phyloP scores from a whole-genome alignment of 2,329 filamentous ascomycete species.

The Scedosporium aurantiacum region DNA sequence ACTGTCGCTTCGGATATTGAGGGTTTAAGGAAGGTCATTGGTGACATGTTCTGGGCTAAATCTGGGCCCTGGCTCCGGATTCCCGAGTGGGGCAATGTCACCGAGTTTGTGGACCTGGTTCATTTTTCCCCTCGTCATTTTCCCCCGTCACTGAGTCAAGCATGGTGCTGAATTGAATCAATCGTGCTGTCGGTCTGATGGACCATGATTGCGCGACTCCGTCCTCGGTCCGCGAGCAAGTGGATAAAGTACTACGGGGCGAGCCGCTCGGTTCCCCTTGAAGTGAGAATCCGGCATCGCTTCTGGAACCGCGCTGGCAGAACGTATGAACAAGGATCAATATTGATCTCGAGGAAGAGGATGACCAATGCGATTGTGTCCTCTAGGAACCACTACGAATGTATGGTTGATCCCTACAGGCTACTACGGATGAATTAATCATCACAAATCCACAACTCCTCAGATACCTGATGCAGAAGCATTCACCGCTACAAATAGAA shows the following conservation, averaged over 20 bases:
- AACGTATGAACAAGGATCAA: too few relatives aligned
- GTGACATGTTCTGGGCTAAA: too few relatives aligned
- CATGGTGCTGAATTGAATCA: background rate
- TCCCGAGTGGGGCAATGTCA: background rate
- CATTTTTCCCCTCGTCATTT: background rate
- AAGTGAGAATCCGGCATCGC: conserved; percentile 88
- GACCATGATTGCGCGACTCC: background rate
- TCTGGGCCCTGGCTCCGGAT: too few relatives aligned
- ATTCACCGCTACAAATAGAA: too few relatives aligned
- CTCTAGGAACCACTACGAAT: too few relatives aligned
- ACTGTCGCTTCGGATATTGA: background rate
- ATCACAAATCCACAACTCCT: conserved; percentile 38
- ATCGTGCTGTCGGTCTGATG: too few relatives aligned
- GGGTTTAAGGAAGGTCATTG: too few relatives aligned
- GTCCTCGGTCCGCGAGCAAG: conserved; percentile 49
- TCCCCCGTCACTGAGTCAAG: background rate
- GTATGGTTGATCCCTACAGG: too few relatives aligned
- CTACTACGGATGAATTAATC: conserved; percentile 60
- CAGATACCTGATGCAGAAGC: background rate
- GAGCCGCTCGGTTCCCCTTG: conserved; percentile 82
- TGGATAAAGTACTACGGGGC: conserved; percentile 53
- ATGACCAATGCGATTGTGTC: too few relatives aligned
- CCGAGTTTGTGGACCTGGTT: background rate
- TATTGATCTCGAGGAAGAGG: conserved; percentile 64
- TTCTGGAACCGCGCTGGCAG: conserved; percentile 58